A percentile compares a stretch with the other conserved stretches of the same genome.
Evolutionary conservation across 2,329 filamentous ascomycete genomes (phyloP).

Genomic region (Nannizzia gypsea): DNA sequence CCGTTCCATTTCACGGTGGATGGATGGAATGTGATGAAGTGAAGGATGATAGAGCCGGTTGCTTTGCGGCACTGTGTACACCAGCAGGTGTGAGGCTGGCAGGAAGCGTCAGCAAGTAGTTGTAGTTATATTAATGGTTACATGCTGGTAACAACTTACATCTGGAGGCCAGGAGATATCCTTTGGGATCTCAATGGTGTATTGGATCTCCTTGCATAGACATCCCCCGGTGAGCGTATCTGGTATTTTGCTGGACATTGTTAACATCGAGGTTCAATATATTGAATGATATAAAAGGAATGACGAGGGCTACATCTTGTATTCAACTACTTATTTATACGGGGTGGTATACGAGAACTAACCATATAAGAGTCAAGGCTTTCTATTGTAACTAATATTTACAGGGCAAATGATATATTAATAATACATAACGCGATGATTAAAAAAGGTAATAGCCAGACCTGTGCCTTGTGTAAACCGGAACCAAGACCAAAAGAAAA

Average conservation of each 20-base stretch:
- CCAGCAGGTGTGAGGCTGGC: not conserved
- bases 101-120: not conserved
- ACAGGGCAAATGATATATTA: not conserved
- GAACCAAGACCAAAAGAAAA: not conserved
- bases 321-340: not conserved
- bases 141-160: not conserved
- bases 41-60: not conserved
- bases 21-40: not conserved
- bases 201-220: not conserved
- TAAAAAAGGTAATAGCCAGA: not conserved
- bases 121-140: not conserved
- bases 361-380: not conserved
- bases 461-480: not conserved
- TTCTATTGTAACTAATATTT: not conserved
- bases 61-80: not conserved
- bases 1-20: not conserved
- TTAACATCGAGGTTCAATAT: not conserved
- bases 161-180: not conserved
- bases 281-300: not conserved
- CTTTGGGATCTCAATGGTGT: not conserved
- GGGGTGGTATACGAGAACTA: not conserved
- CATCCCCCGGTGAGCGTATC: not conserved
- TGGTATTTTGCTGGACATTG: not conserved
- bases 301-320: not conserved
- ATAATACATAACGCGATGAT: not conserved